These are phyloP conservation scores for Vigna reflexopilosa DNA, from an alignment of 306 rosid species.

Conservation along the genomic window DNA sequence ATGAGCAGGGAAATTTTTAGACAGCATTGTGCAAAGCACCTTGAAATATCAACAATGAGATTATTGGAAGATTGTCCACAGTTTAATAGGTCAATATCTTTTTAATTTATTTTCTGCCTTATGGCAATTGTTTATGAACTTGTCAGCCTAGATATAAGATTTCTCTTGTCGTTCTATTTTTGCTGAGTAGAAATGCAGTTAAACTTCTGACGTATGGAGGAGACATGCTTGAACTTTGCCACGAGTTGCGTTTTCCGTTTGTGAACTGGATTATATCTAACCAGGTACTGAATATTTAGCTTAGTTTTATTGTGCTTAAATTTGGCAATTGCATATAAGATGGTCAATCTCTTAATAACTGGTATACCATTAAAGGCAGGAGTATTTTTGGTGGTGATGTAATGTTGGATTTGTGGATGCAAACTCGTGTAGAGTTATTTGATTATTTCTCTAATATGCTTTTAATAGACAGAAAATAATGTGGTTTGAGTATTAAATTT, in stretches of 20 bases:
- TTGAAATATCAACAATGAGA: conserved; percentile 73
- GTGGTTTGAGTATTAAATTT: conserved; percentile 37
- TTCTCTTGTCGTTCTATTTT: conserved; percentile 43
- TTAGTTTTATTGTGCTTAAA: conserved; percentile 30
- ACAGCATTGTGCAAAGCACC: conserved; percentile 86
- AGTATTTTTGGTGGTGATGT: not conserved
- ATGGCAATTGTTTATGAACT: conserved; percentile 15
- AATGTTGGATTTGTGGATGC: conserved; percentile 22
- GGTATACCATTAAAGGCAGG: conserved; percentile 23
- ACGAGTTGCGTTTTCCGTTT: conserved; percentile 89
- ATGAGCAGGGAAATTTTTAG: conserved; percentile 72
- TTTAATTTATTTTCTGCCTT: conserved; percentile 35
- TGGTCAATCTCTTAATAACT: conserved; percentile 37
- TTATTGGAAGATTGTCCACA: conserved; percentile 79
- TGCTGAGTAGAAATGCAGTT: conserved; percentile 77
- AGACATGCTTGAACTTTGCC: conserved; percentile 92
- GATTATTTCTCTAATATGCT: conserved; percentile 11
- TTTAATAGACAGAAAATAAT: not conserved
- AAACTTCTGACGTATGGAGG: conserved; percentile 95
- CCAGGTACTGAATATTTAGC: conserved; percentile 64
- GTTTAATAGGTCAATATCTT: conserved; percentile 70
- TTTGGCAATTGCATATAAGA: conserved; percentile 28
- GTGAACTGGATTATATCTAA: conserved; percentile 73
- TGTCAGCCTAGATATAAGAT: conserved; percentile 36
- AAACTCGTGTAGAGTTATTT: conserved; percentile 15